These are phyloP conservation scores for Pterocarpus santalinus DNA, from an alignment of 306 rosid species.

Conservation along the genomic window DNA sequence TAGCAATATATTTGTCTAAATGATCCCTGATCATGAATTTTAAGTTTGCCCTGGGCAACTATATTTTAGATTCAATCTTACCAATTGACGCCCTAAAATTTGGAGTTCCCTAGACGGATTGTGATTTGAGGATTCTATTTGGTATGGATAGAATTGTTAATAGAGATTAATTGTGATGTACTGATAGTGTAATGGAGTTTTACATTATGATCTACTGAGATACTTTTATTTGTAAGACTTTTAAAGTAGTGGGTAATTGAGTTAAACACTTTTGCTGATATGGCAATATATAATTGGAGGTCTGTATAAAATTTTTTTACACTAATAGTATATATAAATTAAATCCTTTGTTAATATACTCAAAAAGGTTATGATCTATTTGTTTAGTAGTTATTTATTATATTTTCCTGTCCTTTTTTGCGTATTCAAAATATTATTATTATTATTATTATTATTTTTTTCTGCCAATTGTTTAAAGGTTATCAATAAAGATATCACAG, in stretches of 20 bases:
- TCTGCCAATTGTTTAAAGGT: not conserved
- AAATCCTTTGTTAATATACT: not conserved
- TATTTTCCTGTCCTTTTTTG: not conserved
- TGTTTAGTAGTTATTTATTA: not conserved
- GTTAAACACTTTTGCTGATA: no score
- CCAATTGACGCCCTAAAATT: slow-evolving; percentile 1
- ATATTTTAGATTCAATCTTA: slow-evolving; percentile 14
- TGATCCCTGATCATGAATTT: not conserved
- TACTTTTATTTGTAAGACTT: no score
- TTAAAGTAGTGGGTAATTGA: no score
- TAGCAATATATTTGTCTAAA: slow-evolving; percentile 5
- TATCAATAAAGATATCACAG: not conserved
- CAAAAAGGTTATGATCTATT: slow-evolving; percentile 1
- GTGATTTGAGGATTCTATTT: slow-evolving; percentile 18
- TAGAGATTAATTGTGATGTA: no score
- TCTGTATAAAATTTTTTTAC: no score
- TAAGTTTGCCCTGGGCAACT: not conserved
- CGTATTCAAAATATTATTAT: not conserved
- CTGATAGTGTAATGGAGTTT: no score
- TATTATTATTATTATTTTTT: no score
- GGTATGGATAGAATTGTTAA: slow-evolving; percentile 17
- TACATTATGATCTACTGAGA: no score
- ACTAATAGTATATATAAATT: no score
- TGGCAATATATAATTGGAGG: no score
- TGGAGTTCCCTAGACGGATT: slow-evolving; percentile 14